Evolutionary conservation across 2,329 filamentous ascomycete species (phyloP), one percentile per base, ranked within the genome.

Genomic region (Trichoderma gracile): DNA sequence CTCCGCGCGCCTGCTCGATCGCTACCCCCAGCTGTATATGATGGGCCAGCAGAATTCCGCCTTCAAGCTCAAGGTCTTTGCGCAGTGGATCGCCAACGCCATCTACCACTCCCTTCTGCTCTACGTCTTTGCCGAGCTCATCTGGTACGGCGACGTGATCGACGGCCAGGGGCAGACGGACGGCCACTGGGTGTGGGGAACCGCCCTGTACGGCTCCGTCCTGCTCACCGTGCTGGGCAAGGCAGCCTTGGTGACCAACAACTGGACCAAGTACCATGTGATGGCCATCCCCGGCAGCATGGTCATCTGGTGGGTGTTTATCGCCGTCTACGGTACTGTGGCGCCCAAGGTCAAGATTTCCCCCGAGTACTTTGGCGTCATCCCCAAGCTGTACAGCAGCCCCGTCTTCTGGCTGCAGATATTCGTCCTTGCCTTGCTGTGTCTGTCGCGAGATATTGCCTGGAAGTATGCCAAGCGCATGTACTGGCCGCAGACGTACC

Each of bases 381-480:
- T 98, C 57, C 90, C 92, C 1, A 83, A 88, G 47, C 80, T 98
- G 56, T 96, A 95, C 77, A 81, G 85, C 12, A 92, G 89, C 67
- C 92, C 92, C 0, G 80, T 92, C 40, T 98, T 98, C 80, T 99
- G 95, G 89, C 83, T 95, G 12, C 94, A 97, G 85, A 88, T 86
- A n/a, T 69, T 96, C 14, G 86, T 90, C 6, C 79, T 99, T 46
- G 91, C 94, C 0, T 82, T 88, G 8, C 78, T 97, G 55, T 98
- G 94, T 76, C 83, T 99, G 56, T 78, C 93, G 57, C 85, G 95
- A 72, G 95, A 99, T 76, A 91, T 97, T 77, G 88, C 89, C 3
- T 99, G 94, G 93, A 99, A 99, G 82, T 99, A 98, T 71, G 88
- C 87, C 67, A 97, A 97, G 82, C 86, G 95, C 69, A 97, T 99